Evolutionary conservation across 139 green algal genomes (phyloP), one percentile per base, ranked within the genome.

Genomic region (Nannochloris sp.): DNA sequence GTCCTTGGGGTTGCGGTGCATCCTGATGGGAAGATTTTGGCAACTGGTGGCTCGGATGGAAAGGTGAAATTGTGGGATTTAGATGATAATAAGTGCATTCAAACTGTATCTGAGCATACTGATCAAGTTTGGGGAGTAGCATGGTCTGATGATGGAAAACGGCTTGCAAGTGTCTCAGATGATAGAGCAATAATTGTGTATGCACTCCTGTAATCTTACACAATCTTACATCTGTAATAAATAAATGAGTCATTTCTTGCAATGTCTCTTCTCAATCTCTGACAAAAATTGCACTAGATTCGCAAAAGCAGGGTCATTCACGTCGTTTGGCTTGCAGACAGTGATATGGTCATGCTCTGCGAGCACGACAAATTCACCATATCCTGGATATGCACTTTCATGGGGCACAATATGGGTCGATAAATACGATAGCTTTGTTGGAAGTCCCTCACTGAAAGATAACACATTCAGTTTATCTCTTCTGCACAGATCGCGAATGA

Each of bases 61-160:
- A 87, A 86, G 53, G 79, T 82, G 37, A 89, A 88, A 75, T 70
- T 97, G 67, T 96, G 87, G 87, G 90, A 96, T 68, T 56, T 97
- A 49, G 40, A 57, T 2, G 82, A 76, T 6, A 65, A 88, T 3
- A 80, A 77, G 1, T 88, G 80, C 43, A 75, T 68, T 49, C 79
- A 86, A 63, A 74, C 61, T 16, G 49, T 73, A 26, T 73, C 53
- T 44, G 79, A 84, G 25, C 60, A 71, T 37, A 56, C 17, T 20
- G 68, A 69, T 49, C 83, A 91, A 70, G 84, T 92, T 3, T 93
- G 86, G 86, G 71, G 61, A 11, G 76, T 88, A n/a, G 77, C 82
- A 0, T 93, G 84, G 63, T 73, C 72, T 16, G 30, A 30, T 3
- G 76, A 84, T 30, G 86, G 86, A 23, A 75, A 49, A 3, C 58